Base-by-base conservation (phyloP, 1,284 basidiomycete genomes). In the Malassezia japonica region DNA sequence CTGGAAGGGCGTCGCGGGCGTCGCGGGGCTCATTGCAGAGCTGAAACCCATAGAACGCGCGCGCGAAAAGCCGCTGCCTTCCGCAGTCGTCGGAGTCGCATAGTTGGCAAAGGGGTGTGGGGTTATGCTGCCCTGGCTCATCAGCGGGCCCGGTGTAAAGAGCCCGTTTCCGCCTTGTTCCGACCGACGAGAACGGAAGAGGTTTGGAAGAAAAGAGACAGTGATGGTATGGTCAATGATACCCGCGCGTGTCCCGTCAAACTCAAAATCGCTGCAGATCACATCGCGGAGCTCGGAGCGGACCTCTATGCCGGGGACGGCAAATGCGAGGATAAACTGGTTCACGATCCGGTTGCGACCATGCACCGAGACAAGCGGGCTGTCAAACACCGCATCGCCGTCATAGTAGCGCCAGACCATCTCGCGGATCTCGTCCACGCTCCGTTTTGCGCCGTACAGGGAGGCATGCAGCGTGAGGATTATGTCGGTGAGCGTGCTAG, bases 181-280 rank as follows among this genome's bases (percentile, higher is more conserved):
- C 8, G 16, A 4, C 15, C 16, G 15, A 24, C 18, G 25, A 8
- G 34, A 7, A 24, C 68, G 64, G 34, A 71, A 68, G 2, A 73
- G 49, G 4, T 60, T 53, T 6, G 70, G 70, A 20, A 73, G 50
- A 32, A 73, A 51, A 4, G 64, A 64, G 50, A 73, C 64, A 27
- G 60, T 67, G 48, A 73, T 51, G 21, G 70, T 72, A 31, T 73
- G 70, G 52, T 73, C 69, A 40, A 73, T 71, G 57, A 73, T 71
- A n/a, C 70, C 70, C 12, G 70, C 68, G 6, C 70, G 57, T 4
- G 69, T 71, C 16, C 70, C 69, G 36, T 73, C 65, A 40, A 72
- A 72, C 43, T 71, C 68, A 49, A 72, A 72, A 46, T 72, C 70
- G 38, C 60, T 64, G 56, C 69, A 71, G 42, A 71, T 71, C 43